Evolutionary conservation across 2,329 filamentous ascomycete genomes (phyloP), one percentile per base, ranked within the genome.

Genomic region (Curvularia sp.): DNA sequence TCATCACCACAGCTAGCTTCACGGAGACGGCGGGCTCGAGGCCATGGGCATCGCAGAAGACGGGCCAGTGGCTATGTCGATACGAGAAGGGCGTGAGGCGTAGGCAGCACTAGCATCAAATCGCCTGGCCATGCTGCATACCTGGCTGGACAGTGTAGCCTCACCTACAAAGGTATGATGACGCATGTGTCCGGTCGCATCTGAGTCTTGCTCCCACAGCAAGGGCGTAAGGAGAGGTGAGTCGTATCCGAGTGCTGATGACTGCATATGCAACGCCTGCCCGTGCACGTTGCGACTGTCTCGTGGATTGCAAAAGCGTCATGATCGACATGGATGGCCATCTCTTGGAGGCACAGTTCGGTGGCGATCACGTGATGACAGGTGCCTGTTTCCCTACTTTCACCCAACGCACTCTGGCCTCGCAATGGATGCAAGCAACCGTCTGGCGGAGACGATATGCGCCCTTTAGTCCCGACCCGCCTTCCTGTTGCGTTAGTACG

Each of bases 1-100:
- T 57, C 55, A 53, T 46, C 39, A 35, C 26, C 39, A 35, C 26
- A 26, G 24, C 48, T 50, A 50, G 48, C 35, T 41, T 30, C 22
- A 50, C 48, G 5, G 48, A 30, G 15, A 41, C 24, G 4, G 35
- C 35, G 35, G 24, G 24, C n/a, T 18, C 12, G 24, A 41, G 20
- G 20, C 18, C 48, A 41, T 50, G 35, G 35, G 39, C 22, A 50
- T 31, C 48, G 35, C 22, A 10, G 35, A 20, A 50, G 48, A 28
- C 48, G 35, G 30, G n/a, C 26, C 35, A 31, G 26, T 20, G 24
- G 35, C 24, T 30, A 13, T 39, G 13, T 41, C 10, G 24, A 41
- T 22, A 13, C 33, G 24, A 31, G 15, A 48, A 35, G 28, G 13
- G 22, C 41, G 2, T 33, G 12, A 15, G 10, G 20, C n/a, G n/a